A percentile compares a stretch with the other conserved stretches of the same genome.
These are phyloP conservation scores for Cryphonectria japonica DNA, from an alignment of 2,329 filamentous ascomycete genomes.

Conservation along the genomic window DNA sequence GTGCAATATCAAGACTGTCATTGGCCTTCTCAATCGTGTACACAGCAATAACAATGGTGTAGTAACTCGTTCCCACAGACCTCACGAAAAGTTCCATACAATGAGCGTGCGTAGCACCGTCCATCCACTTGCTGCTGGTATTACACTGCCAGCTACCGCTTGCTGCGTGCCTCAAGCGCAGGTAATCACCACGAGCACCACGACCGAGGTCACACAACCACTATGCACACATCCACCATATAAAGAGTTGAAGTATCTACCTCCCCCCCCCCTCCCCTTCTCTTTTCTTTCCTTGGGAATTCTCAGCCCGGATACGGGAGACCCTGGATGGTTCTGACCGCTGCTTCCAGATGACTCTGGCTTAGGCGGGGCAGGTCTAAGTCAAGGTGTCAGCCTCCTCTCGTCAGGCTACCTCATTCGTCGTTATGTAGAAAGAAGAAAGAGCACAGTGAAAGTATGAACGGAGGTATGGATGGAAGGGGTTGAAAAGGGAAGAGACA, in stretches of 20 bases:
- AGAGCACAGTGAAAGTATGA: background rate
- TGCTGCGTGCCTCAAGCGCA: background rate
- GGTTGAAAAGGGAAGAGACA: background rate
- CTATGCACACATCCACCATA: background rate
- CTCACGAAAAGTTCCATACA: background rate
- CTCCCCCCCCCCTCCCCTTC: background rate
- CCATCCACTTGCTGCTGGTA: background rate
- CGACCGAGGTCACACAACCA: background rate
- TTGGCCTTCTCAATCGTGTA: background rate
- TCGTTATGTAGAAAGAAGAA: too few relatives aligned
- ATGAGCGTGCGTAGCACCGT: background rate
- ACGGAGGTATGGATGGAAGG: background rate
- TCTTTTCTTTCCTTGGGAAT: too few relatives aligned
- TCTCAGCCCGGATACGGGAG: background rate
- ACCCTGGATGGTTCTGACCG: too few relatives aligned
- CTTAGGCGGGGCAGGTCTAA: slow-evolving; percentile 7
- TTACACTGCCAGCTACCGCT: background rate
- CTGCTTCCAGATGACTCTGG: background rate
- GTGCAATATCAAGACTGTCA: background rate
- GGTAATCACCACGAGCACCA: background rate
- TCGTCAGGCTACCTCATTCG: too few relatives aligned
- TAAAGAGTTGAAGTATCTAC: background rate
- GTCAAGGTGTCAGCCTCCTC: background rate
- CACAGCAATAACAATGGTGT: background rate
- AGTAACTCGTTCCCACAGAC: background rate